Percentiles rank a stretch among this genome's conserved stretches.
These are phyloP conservation scores for Globisporangium rhizosaccharum DNA, from an alignment of 352 stramenopile species.

Conservation along the genomic window DNA sequence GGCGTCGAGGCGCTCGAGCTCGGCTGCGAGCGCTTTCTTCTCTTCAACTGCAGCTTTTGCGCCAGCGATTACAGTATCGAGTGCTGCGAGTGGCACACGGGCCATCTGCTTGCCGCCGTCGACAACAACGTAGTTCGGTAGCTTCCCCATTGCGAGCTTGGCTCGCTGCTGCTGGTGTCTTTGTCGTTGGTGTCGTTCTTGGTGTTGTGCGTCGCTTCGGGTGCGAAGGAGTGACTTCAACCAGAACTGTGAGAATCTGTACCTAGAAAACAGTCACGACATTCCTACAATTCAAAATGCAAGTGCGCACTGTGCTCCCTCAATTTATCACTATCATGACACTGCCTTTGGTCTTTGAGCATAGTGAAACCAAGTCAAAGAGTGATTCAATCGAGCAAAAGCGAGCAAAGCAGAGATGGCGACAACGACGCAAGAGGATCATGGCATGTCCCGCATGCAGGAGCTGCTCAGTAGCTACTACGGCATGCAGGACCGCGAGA, in stretches of 20 bases:
- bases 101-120: constrained; percentile 23
- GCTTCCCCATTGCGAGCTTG: constrained; percentile 1
- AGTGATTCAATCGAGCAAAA: neutral
- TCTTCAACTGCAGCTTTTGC: constrained; percentile 23
- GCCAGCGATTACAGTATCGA: constrained; percentile 27
- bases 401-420: neutral
- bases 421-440: constrained; percentile 34
- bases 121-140: constrained; percentile 1
- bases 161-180: no score
- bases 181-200: no score
- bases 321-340: neutral
- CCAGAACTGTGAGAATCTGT: no score
- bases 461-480: constrained; percentile 89
- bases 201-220: neutral
- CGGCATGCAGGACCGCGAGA: constrained; percentile 72
- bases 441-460: constrained; percentile 82
- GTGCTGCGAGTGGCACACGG: constrained; percentile 31
- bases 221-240: neutral
- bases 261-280: neutral
- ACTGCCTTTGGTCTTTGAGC: neutral
- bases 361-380: neutral
- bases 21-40: constrained; percentile 26
- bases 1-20: constrained; percentile 28
- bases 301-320: neutral
- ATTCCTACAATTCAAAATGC: neutral